Evolutionary conservation across 768 basidiomycete species (phyloP).

Genomic region (Leucosporidium scottii): DNA sequence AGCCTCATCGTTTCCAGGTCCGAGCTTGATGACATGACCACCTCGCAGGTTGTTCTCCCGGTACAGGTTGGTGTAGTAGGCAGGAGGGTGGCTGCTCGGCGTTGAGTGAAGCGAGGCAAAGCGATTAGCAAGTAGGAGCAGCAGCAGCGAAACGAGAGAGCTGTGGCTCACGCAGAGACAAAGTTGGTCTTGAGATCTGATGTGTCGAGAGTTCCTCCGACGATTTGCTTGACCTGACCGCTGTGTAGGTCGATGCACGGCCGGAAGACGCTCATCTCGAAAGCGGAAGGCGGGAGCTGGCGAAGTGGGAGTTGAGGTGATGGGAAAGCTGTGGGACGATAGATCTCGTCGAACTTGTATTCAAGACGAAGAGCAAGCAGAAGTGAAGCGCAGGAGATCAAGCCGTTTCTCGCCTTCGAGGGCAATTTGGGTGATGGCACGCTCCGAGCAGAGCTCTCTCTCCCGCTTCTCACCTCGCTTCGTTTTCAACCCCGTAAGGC

Average conservation of each 20-base stretch:
- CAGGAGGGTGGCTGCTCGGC: conserved; percentile 50
- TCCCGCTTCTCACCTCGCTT: too few relatives aligned
- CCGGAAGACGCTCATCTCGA: conserved; percentile 51
- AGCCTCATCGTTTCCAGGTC: conserved; percentile 79
- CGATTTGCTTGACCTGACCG: conserved; percentile 95
- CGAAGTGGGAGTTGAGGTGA: too few relatives aligned
- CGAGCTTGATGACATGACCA: conserved; percentile 94
- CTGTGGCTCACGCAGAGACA: conserved; percentile 65
- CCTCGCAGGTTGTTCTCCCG: conserved; percentile 61
- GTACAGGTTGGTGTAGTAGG: conserved; percentile 73
- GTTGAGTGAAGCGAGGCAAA: neutral
- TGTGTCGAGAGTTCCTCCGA: conserved; percentile 85
- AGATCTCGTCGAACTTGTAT: too few relatives aligned
- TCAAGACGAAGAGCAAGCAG: too few relatives aligned
- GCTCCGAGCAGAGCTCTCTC: too few relatives aligned
- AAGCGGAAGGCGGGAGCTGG: neutral
- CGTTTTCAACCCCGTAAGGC: too few relatives aligned
- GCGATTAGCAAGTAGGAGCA: neutral
- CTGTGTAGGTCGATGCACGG: conserved; percentile 97
- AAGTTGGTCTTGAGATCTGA: conserved; percentile 74
- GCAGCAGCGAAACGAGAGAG: too few relatives aligned
- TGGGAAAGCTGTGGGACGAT: too few relatives aligned
- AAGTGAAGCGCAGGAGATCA: too few relatives aligned
- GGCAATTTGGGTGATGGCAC: too few relatives aligned
- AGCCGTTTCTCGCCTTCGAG: too few relatives aligned